These are phyloP conservation scores for Globisporangium cederbergense DNA, from an alignment of 352 stramenopile species.

Conservation along the genomic window DNA sequence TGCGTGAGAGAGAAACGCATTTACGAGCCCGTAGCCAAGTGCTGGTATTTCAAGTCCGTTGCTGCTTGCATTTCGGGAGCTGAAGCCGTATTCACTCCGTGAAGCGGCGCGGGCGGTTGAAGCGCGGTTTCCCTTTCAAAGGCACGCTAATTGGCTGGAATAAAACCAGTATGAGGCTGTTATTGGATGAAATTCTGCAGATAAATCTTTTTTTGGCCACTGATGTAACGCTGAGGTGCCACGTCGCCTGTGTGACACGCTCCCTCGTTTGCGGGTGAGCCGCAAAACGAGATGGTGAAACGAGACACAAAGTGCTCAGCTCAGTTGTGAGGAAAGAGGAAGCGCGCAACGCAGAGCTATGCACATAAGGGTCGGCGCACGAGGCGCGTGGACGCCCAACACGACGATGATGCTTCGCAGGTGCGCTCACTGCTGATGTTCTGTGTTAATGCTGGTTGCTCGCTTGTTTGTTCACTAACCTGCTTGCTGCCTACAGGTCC, in stretches of 20 bases:
- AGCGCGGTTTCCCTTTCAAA: background rate
- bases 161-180: background rate
- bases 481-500: background rate
- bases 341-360: background rate
- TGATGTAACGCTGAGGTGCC: background rate
- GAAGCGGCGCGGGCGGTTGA: background rate
- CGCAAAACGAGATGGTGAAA: background rate
- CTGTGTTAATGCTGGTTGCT: background rate
- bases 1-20: too few species aligned
- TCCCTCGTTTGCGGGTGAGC: background rate
- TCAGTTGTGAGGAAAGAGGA: background rate
- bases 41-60: too few species aligned
- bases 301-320: background rate
- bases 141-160: background rate
- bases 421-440: background rate
- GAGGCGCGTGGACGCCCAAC: background rate
- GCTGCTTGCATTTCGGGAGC: background rate
- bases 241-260: slow-evolving; percentile 7
- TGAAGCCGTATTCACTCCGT: background rate
- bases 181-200: background rate
- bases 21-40: too few species aligned
- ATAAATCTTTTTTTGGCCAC: background rate
- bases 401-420: background rate
- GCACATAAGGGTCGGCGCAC: background rate
- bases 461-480: background rate